Evolutionary conservation across 148 eudicot genomes (phyloP).

Genomic region (Arbutus unedo): DNA sequence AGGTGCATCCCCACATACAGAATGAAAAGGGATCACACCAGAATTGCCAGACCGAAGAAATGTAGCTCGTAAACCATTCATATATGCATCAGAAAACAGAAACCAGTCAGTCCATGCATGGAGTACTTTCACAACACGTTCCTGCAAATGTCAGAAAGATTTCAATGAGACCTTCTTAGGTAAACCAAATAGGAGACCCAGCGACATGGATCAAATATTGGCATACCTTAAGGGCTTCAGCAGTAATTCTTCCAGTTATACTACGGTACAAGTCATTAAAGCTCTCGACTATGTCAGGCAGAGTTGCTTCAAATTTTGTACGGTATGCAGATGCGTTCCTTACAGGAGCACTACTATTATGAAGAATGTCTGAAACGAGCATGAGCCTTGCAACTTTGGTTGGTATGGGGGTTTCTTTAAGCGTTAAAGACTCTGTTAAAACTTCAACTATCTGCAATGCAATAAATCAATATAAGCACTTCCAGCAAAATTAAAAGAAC

Average conservation of each 20-base stretch:
- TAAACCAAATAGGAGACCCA: neutral
- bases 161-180: neutral
- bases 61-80: constrained; percentile 88
- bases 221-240: constrained; percentile 91
- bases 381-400: constrained; percentile 98
- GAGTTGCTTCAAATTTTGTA: constrained; percentile 86
- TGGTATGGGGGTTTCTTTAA: constrained; percentile 98
- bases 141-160: constrained; percentile 41
- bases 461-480: constrained; percentile 16
- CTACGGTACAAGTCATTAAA: constrained; percentile 90
- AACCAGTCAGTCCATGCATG: constrained; percentile 99
- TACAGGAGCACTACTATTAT: constrained; percentile 96
- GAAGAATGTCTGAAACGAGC: constrained; percentile 97
- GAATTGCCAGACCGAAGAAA: constrained; percentile 81
- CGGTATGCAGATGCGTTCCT: constrained; percentile 99
- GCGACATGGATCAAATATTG: neutral
- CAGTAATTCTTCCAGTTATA: constrained; percentile 90
- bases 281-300: constrained; percentile 91
- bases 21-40: constrained; percentile 78
- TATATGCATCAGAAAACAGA: constrained; percentile 92
- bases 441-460: constrained; percentile 86
- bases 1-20: constrained; percentile 77
- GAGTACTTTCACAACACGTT: constrained; percentile 91
- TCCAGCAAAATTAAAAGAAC: neutral
- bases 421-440: constrained; percentile 88